Evolutionary conservation across 1,284 basidiomycete species (phyloP).

Genomic region (Volvariella surrecta): DNA sequence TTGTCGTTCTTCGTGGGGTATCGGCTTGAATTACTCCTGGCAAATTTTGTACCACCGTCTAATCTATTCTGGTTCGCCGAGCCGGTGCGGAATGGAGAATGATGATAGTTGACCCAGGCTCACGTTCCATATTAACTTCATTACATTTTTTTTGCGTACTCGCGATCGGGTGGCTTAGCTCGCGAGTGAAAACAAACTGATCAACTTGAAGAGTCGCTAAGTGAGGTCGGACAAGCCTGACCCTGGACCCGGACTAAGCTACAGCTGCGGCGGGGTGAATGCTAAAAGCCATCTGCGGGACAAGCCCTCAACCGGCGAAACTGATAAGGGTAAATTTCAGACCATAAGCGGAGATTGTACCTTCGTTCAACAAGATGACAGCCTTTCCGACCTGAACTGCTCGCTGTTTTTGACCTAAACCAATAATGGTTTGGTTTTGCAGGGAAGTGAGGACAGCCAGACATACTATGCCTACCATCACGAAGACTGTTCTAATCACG

Average conservation of each 20-base stretch:
- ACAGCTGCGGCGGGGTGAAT: not conserved
- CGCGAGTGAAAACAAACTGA: not conserved
- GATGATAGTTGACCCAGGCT: not conserved
- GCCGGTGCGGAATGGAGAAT: not conserved
- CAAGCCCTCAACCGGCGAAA: not conserved
- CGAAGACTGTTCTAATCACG: not conserved
- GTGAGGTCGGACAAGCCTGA: not conserved
- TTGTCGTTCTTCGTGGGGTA: too few species aligned
- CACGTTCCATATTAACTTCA: not conserved
- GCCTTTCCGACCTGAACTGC: too few species aligned
- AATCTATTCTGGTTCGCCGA: not conserved
- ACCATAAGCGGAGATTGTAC: too few species aligned
- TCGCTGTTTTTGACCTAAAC: too few species aligned
- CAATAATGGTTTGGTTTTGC: too few species aligned
- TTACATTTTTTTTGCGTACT: not conserved
- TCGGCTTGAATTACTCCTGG: too few species aligned
- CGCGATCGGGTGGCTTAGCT: not conserved
- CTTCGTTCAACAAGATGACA: too few species aligned
- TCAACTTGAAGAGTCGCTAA: not conserved
- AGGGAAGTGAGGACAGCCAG: too few species aligned
- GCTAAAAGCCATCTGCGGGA: not conserved
- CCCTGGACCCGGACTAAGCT: not conserved
- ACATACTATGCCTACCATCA: not conserved
- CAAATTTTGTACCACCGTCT: too few species aligned
- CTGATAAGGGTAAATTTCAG: too few species aligned